Percentiles rank a stretch among this genome's conserved stretches.
Evolutionary conservation across 192 early-diverging fungal genomes (phyloP).

Genomic region (Coemansia sp.): DNA sequence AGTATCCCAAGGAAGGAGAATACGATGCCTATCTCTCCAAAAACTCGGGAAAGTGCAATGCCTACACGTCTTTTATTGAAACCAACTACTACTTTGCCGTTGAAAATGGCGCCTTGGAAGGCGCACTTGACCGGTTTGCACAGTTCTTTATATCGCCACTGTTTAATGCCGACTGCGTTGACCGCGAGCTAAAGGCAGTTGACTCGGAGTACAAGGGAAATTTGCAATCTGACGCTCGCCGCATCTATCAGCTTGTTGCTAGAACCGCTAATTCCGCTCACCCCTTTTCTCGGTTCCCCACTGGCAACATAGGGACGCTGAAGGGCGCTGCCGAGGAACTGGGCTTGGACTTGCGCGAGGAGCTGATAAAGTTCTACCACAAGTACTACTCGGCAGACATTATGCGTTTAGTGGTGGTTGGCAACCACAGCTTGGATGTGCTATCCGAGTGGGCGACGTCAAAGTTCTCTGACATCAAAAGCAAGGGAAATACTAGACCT

Average conservation of each 20-base stretch:
- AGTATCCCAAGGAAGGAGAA: constrained; percentile 72
- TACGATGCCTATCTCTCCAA: constrained; percentile 46
- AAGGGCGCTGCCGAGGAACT: constrained; percentile 42
- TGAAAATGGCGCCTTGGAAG: constrained; percentile 55
- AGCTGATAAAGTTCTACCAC: constrained; percentile 79
- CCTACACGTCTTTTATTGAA: constrained; percentile 13
- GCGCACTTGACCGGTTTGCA: constrained; percentile 70
- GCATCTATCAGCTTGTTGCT: neutral
- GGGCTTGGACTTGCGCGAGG: constrained; percentile 74
- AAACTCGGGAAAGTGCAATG: constrained; percentile 39
- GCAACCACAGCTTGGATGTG: constrained; percentile 74
- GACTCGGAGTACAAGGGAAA: constrained; percentile 93
- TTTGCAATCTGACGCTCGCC: constrained; percentile 73
- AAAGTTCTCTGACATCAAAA: constrained; percentile 76
- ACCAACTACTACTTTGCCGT: constrained; percentile 32
- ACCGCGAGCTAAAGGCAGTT: constrained; percentile 87
- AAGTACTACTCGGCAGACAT: constrained; percentile 90
- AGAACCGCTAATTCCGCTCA: constrained; percentile 61
- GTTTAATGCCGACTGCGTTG: constrained; percentile 78
- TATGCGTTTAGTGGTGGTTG: constrained; percentile 89
- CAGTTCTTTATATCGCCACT: constrained; percentile 90
- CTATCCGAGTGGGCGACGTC: constrained; percentile 76
- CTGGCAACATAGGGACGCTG: constrained; percentile 85
- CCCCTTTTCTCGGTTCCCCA: constrained; percentile 79
- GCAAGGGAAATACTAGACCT: constrained; percentile 66